Conservation (phyloP, 345 rosid species). For the Kandelia obovata region DNA sequence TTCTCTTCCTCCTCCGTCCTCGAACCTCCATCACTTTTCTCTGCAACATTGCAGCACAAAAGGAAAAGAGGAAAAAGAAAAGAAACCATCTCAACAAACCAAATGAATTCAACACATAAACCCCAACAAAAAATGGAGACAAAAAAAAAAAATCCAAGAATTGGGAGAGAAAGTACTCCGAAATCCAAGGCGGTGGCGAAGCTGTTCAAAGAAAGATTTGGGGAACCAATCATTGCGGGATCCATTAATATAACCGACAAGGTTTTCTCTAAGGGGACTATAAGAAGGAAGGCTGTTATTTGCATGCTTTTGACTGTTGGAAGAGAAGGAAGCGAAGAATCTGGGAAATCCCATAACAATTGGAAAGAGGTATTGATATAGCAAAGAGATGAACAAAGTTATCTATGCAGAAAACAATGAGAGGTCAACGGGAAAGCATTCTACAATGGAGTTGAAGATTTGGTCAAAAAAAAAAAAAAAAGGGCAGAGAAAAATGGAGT, state of each 20-base stretch:
- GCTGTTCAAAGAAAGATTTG: constrained; percentile 18
- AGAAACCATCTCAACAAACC: constrained; percentile 11
- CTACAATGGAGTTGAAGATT: constrained; percentile 22
- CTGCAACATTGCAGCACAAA: constrained; percentile 26
- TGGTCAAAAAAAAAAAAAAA: constrained; percentile 21
- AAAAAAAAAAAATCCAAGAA: not conserved
- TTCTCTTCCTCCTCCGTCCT: constrained; percentile 61
- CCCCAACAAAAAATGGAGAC: not conserved
- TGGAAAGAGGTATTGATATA: not conserved
- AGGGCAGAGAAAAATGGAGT: constrained; percentile 29
- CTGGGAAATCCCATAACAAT: constrained; percentile 38
- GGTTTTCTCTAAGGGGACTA: constrained; percentile 25
- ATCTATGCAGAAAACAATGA: not conserved
- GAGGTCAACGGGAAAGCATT: not conserved
- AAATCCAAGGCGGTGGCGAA: constrained; percentile 34
- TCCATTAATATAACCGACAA: constrained; percentile 13
- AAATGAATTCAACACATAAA: not conserved
- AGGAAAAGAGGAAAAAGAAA: not conserved
- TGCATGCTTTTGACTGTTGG: not conserved
- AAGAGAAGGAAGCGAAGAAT: constrained; percentile 28
- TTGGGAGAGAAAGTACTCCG: constrained; percentile 20
- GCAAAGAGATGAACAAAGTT: not conserved
- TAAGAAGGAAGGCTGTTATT: constrained; percentile 25
- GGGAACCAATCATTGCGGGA: constrained; percentile 16
- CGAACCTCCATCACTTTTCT: constrained; percentile 47